A percentile compares a stretch with the other conserved stretches of the same genome.
These are phyloP conservation scores for Ilyonectria destructans DNA, from an alignment of 2,329 filamentous ascomycete genomes.

Conservation along the genomic window DNA sequence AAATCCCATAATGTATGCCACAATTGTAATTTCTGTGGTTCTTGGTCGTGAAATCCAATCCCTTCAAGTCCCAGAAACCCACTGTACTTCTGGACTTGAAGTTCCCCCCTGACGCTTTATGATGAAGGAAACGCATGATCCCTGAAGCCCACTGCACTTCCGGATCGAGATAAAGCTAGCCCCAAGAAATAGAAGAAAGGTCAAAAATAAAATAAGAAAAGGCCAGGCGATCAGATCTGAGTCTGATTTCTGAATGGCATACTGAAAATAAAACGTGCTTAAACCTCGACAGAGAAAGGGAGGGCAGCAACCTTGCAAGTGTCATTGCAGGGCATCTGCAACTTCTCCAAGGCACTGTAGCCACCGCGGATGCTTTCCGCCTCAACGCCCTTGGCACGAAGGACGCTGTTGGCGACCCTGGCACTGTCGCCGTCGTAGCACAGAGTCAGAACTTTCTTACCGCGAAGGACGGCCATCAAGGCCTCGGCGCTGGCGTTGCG, in stretches of 20 bases:
- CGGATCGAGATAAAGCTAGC: slow-evolving; percentile 20
- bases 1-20: slow-evolving; percentile 7
- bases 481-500: slow-evolving; percentile 49
- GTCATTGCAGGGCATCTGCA: slow-evolving; percentile 48
- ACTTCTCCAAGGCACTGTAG: slow-evolving; percentile 45
- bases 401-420: slow-evolving; percentile 68
- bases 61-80: slow-evolving; percentile 28
- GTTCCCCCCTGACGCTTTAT: slow-evolving; percentile 6
- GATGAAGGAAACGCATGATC: slow-evolving; percentile 24
- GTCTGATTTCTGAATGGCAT: background rate
- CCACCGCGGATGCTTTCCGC: slow-evolving; percentile 66
- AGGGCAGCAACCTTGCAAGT: slow-evolving; percentile 44
- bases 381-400: slow-evolving; percentile 66
- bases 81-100: slow-evolving; percentile 35
- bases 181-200: background rate
- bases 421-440: slow-evolving; percentile 71
- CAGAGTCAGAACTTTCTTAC: slow-evolving; percentile 62
- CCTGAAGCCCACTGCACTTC: slow-evolving; percentile 50
- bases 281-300: slow-evolving; percentile 47
- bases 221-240: background rate
- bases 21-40: background rate
- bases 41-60: background rate
- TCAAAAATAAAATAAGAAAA: background rate
- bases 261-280: background rate
- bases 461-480: slow-evolving; percentile 51